Evolutionary conservation across 805 yeast species (phyloP), one percentile per base, ranked within the genome.

Genomic region (Wickerhamomyces subpelliculosus): DNA sequence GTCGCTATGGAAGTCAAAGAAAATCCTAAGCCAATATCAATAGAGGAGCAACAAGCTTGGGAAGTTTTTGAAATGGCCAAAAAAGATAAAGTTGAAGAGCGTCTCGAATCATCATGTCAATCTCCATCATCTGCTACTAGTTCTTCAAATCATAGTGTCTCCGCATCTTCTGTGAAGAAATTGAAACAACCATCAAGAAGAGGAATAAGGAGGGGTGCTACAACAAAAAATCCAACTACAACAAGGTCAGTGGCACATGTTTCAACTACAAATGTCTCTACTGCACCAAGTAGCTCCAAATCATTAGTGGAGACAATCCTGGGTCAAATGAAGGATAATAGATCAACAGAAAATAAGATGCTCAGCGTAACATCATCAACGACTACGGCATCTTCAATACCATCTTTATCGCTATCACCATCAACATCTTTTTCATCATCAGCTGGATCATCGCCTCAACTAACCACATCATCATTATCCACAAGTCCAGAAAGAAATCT

Each of bases 41-140:
- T 42, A 1, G 56, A 49, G 13, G 58, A 54, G 32, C 40, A 40
- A 27, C 37, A 42, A 12, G 38, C 57, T 0, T 53, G 58, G 58
- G 47, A 44, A 14, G 27, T 44, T 2, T 46, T 54, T 38, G 57
- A 52, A 23, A 18, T 26, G 20, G 52, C 52, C 1, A 38, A 40
- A 25, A 31, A 30, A 31, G 45, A 42, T 35, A 12, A 5, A 25
- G 18, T 20, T 20, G 25, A 28, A 17, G 25, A 31, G 8, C 9
- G 8, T 6, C 27, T 11, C n/a, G 20, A 10, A 5, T 20, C 34
- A 2, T 34, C 7, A 9, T 13, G 27, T 2, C 7, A 5, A 9
- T 4, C 26, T 8, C 6, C 27, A 2, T 34, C 37, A 27, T 18
- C 20, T 13, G 5, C 32, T n/a, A 18, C n/a, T 11, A 35, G n/a